Evolutionary conservation across 768 basidiomycete genomes (phyloP), one percentile per base, ranked within the genome.

Genomic region (Ephemerocybe angulata): DNA sequence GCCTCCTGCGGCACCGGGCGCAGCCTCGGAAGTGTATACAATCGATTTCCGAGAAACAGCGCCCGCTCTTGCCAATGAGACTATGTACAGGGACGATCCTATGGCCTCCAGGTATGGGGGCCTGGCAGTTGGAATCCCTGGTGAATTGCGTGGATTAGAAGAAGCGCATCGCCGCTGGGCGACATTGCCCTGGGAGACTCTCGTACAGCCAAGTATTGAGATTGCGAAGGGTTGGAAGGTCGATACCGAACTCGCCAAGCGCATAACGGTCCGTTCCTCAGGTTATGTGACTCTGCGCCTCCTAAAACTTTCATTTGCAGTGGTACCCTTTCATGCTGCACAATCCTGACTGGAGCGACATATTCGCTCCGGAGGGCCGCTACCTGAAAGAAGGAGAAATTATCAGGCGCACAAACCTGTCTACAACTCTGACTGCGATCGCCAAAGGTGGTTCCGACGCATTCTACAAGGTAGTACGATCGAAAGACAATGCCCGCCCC

Each of bases 31-130:
- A 62, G 85, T 86, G 35, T 87, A 77, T 67, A 81, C 79, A 12
- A 78, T 98, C 48, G 91, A 98, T 72, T 98, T 92, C 67, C 83
- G 96, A 40, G 96, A 98, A 70, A 86, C 83, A 0, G 92, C 89
- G 1, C 93, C 96, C 0, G 80, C 78, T 0, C 68, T 82, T 30
- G 76, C 93, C 4, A 88, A 87, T 64, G 67, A 75, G 37, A 84
- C 84, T 4, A 98, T 98, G 94, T 98, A 83, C 70, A 62, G 70
- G 30, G 70, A 76, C 12, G 67, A 84, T 40, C 76, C 88, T 2
- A 59, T 67, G 3, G 71, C 76, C 2, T 76, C 92, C 17, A 74
- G 62, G 54, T 83, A 77, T 54, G 96, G 97, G 3, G 95, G 97
- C 3, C 72, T 98, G 52, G 69, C 93, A 5, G 83, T 96, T n/a